Percentiles rank a stretch among this genome's conserved stretches.
Evolutionary conservation across 805 yeast species (phyloP).

Genomic region (Tetrapisispora namnaoensis): DNA sequence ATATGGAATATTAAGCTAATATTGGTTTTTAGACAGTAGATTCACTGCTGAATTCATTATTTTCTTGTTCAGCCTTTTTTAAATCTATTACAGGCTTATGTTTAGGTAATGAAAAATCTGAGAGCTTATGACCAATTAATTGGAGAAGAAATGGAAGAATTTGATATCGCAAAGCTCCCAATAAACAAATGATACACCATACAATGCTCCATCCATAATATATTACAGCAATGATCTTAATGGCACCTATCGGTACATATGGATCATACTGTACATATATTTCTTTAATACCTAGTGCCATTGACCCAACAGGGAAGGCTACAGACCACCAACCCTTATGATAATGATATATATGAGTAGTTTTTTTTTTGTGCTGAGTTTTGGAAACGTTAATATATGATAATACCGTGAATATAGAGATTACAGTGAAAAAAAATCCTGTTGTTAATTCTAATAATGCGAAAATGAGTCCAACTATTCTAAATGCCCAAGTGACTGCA

Average conservation of each 20-base stretch:
- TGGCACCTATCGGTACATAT: constrained; percentile 36
- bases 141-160: neutral
- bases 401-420: constrained; percentile 30
- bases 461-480: constrained; percentile 30
- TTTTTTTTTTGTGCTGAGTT: constrained; percentile 5
- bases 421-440: constrained; percentile 49
- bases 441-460: constrained; percentile 41
- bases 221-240: constrained; percentile 52
- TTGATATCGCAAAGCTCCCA: constrained; percentile 7
- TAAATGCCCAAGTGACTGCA: constrained; percentile 25
- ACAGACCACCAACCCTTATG: constrained; percentile 65
- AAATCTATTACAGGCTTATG: neutral
- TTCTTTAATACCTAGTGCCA: constrained; percentile 51
- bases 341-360: constrained; percentile 31
- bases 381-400: constrained; percentile 17
- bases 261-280: constrained; percentile 38
- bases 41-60: neutral
- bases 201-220: constrained; percentile 46
- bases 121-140: neutral
- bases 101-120: neutral
- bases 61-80: neutral
- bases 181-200: constrained; percentile 35
- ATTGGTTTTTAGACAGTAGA: neutral
- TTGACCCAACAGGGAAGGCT: constrained; percentile 86
- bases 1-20: neutral